phyloP scores from a whole-genome alignment of 192 early-diverging fungal species.

The Coemansia guatemalensis region DNA sequence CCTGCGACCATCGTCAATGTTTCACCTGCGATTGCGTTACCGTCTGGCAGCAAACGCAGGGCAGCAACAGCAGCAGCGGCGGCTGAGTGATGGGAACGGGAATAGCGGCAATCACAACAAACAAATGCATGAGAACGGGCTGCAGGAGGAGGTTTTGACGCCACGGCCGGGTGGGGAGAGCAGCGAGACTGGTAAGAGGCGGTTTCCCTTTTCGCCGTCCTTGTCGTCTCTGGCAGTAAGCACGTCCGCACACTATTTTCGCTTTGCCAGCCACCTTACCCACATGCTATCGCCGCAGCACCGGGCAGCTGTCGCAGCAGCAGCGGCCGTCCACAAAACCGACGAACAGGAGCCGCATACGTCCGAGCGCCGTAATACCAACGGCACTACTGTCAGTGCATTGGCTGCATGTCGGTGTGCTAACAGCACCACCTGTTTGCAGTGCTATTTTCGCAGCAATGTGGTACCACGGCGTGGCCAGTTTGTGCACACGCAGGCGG shows the following conservation, averaged over 20 bases:
- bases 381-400: neutral
- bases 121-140: neutral
- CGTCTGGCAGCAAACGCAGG: neutral
- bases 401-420: conserved; percentile 4
- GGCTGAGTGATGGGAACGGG: neutral
- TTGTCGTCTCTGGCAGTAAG: conserved; percentile 29
- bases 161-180: neutral
- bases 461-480: conserved; percentile 24
- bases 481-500: conserved; percentile 48
- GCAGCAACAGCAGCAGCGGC: conserved; percentile 1
- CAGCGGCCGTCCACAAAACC: neutral
- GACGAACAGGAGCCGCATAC: neutral
- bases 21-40: conserved; percentile 43
- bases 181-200: neutral
- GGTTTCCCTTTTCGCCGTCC: conserved; percentile 46
- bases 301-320: neutral
- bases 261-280: conserved; percentile 15
- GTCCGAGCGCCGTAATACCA: neutral
- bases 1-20: conserved; percentile 47
- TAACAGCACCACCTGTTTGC: conserved; percentile 9
- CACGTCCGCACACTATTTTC: conserved; percentile 14
- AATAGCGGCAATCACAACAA: conserved; percentile 25
- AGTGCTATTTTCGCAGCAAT: conserved; percentile 21
- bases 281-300: conserved; percentile 18
- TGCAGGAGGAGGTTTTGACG: neutral